These are phyloP conservation scores for Buxus sempervirens DNA, from an alignment of 164 flowering plant genomes.

Conservation along the genomic window DNA sequence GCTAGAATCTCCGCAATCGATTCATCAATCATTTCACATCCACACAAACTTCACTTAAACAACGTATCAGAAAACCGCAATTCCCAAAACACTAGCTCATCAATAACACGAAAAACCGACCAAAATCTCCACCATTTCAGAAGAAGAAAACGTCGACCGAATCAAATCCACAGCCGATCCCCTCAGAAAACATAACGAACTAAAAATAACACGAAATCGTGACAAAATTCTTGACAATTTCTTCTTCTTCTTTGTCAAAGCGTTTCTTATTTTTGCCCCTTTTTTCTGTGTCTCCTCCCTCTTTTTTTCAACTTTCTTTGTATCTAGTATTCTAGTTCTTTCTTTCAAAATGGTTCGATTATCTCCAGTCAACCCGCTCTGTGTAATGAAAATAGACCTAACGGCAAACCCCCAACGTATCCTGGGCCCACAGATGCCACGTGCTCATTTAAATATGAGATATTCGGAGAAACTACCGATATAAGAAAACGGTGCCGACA, in stretches of 20 bases:
- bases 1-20: slow-evolving; percentile 3
- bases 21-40: slow-evolving; percentile 6
- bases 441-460: no score
- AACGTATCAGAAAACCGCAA: slow-evolving; percentile 14
- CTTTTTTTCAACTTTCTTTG: no score
- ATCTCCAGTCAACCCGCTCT: no score
- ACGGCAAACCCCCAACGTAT: no score
- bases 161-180: slow-evolving; percentile 13
- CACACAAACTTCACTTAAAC: slow-evolving; percentile 1
- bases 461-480: no score
- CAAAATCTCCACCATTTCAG: slow-evolving; percentile 24
- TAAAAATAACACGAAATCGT: not conserved
- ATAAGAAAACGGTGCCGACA: no score
- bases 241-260: not conserved
- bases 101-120: not conserved
- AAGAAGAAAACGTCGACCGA: slow-evolving; percentile 2
- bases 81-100: slow-evolving; percentile 14
- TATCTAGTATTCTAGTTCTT: no score
- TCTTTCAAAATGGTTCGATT: no score
- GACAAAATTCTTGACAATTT: slow-evolving; percentile 5
- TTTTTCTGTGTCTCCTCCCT: no score
- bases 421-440: no score
- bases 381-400: no score
- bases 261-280: no score
- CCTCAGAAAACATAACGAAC: not conserved